phyloP scores from a whole-genome alignment of 192 early-diverging fungal genomes.

The Coemansia javaensis region DNA sequence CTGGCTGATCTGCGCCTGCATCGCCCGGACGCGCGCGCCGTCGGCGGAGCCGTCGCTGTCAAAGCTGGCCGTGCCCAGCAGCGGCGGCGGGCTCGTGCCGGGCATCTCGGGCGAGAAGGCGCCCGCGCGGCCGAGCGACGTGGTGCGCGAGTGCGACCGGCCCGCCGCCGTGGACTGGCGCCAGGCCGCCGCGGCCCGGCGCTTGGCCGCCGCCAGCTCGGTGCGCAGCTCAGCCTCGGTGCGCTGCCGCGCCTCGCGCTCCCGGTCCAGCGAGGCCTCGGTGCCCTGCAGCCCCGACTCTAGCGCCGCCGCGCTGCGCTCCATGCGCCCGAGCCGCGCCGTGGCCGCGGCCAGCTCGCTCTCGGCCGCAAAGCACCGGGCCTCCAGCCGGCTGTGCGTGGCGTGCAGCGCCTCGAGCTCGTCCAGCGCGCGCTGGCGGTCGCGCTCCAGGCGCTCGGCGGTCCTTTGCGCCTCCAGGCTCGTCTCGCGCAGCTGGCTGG shows the following conservation, averaged over 20 bases:
- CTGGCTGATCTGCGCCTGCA: constrained; percentile 26
- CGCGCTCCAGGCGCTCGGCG: constrained; percentile 24
- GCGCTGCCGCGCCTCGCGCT: constrained; percentile 39
- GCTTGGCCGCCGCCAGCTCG: constrained; percentile 40
- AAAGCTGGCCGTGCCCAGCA: not conserved
- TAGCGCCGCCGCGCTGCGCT: constrained; percentile 20
- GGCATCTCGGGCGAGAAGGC: constrained; percentile 9
- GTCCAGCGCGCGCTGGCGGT: constrained; percentile 24
- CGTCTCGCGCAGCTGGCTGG: constrained; percentile 35
- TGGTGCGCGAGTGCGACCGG: constrained; percentile 16
- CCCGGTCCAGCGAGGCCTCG: constrained; percentile 25
- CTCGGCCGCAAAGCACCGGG: constrained; percentile 35
- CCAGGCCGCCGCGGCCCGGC: constrained; percentile 27
- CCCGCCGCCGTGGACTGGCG: constrained; percentile 48
- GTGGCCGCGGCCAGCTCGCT: constrained; percentile 14
- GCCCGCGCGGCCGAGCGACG: not conserved
- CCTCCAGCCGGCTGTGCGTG: constrained; percentile 39
- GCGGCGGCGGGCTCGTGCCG: constrained; percentile 1
- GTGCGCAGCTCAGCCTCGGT: constrained; percentile 27
- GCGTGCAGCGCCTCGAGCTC: constrained; percentile 39
- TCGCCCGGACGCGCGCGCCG: not conserved
- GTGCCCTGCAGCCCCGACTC: constrained; percentile 12
- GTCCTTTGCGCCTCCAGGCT: constrained; percentile 10
- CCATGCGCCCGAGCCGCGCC: constrained; percentile 19
- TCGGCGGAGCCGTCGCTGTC: not conserved